phyloP scores from a whole-genome alignment of 208 protist genomes.

The Lotmaria passim region DNA sequence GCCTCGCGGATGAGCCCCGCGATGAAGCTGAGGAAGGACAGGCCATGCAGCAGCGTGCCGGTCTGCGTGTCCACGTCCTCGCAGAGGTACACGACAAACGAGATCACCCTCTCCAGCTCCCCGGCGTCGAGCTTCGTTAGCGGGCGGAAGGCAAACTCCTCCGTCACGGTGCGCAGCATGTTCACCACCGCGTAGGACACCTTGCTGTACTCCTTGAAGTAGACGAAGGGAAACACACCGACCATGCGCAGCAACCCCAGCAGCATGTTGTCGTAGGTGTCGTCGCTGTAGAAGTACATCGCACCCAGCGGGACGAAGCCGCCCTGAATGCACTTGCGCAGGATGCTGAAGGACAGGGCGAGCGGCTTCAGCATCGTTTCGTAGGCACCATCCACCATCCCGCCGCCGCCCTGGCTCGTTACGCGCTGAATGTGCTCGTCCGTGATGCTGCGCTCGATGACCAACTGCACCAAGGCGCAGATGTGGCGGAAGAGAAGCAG shows the following conservation, averaged over 20 bases:
- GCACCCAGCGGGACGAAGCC: slow-evolving; percentile 82
- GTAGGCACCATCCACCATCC: slow-evolving; percentile 52
- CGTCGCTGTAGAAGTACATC: slow-evolving; percentile 86
- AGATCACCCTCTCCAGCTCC: slow-evolving; percentile 66
- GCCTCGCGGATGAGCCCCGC: slow-evolving; percentile 72
- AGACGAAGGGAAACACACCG: slow-evolving; percentile 49
- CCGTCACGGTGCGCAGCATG: slow-evolving; percentile 66
- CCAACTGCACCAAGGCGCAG: slow-evolving; percentile 54
- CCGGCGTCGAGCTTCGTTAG: slow-evolving; percentile 59
- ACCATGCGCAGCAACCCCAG: slow-evolving; percentile 74
- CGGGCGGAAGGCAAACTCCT: slow-evolving; percentile 74
- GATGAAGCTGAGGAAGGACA: slow-evolving; percentile 83
- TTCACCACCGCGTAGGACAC: slow-evolving; percentile 58
- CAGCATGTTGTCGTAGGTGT: slow-evolving; percentile 80
- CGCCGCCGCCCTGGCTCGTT: slow-evolving; percentile 18
- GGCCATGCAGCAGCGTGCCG: slow-evolving; percentile 55
- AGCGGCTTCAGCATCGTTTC: slow-evolving; percentile 84
- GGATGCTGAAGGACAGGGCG: slow-evolving; percentile 62
- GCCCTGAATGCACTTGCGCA: slow-evolving; percentile 65
- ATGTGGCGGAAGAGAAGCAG: slow-evolving; percentile 82
- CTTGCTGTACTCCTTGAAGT: slow-evolving; percentile 79
- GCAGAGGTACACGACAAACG: slow-evolving; percentile 60
- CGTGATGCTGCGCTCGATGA: slow-evolving; percentile 72
- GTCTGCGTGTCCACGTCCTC: slow-evolving; percentile 72
- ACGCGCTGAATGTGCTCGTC: slow-evolving; percentile 57